phyloP scores from a whole-genome alignment of 495 filamentous ascomycete species.

The Letharia columbiana region DNA sequence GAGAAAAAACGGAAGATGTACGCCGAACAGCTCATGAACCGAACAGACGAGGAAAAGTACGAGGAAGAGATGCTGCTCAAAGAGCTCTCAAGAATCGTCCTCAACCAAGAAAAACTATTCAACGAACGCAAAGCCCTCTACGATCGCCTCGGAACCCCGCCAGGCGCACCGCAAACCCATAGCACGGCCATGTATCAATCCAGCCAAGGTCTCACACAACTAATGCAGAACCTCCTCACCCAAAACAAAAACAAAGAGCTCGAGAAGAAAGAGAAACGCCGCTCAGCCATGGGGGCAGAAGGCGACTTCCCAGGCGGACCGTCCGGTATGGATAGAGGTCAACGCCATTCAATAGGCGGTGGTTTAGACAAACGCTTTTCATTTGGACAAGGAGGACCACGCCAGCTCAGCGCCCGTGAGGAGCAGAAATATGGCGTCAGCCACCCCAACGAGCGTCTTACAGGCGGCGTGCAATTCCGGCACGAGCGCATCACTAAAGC shows the following conservation, averaged over 20 bases:
- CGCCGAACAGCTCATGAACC: conserved; percentile 65
- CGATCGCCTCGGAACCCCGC: conserved; percentile 69
- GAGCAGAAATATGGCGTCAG: conserved; percentile 73
- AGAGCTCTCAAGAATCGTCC: conserved; percentile 83
- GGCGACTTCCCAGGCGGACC: conserved; percentile 33
- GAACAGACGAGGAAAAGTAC: conserved; percentile 76
- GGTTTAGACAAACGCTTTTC: conserved; percentile 34
- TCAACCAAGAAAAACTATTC: conserved; percentile 69
- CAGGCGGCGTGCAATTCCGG: conserved; percentile 65
- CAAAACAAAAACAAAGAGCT: conserved; percentile 34
- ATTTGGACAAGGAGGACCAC: conserved; percentile 25
- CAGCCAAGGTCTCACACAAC: conserved; percentile 64
- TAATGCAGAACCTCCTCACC: conserved; percentile 68
- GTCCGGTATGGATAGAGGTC: conserved; percentile 34
- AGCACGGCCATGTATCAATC: conserved; percentile 64
- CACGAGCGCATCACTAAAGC: conserved; percentile 76
- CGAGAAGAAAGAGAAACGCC: conserved; percentile 82
- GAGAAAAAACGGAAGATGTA: conserved; percentile 76
- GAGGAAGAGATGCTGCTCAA: conserved; percentile 84
- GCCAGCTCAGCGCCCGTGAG: conserved; percentile 35
- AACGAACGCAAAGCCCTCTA: conserved; percentile 88
- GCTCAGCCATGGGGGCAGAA: conserved; percentile 46
- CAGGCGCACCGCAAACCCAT: conserved; percentile 46
- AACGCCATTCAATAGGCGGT: conserved; percentile 26
- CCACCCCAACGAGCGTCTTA: conserved; percentile 77